phyloP scores from a whole-genome alignment of 768 basidiomycete genomes.

The Xerocomus potaroensis region DNA sequence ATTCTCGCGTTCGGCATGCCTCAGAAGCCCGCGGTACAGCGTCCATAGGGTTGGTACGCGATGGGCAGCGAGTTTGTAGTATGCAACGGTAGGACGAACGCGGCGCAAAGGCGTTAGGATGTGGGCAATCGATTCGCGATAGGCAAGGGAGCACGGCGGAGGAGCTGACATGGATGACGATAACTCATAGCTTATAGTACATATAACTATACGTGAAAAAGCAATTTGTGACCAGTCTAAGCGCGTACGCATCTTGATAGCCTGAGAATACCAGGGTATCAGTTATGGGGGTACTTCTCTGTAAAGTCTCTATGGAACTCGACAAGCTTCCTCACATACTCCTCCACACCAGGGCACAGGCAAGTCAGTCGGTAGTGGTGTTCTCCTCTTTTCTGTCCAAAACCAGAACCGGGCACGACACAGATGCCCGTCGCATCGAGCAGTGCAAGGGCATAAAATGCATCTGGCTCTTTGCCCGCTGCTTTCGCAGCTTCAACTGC shows the following conservation, averaged over 20 bases:
- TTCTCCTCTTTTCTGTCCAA: conserved; percentile 88
- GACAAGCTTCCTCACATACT: conserved; percentile 84
- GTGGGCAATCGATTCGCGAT: conserved; percentile 49
- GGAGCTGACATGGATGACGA: conserved; percentile 11
- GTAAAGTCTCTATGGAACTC: conserved; percentile 63
- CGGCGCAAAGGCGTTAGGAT: conserved; percentile 56
- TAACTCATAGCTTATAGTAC: conserved; percentile 1
- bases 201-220: conserved; percentile 2
- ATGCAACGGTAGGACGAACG: conserved; percentile 56
- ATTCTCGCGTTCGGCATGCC: conserved; percentile 48
- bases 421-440: conserved; percentile 92
- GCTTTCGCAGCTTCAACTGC: conserved; percentile 70
- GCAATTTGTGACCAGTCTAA: not conserved
- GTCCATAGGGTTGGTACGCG: conserved; percentile 73
- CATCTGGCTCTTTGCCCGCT: conserved; percentile 79
- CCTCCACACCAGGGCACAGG: conserved; percentile 90
- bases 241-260: not conserved
- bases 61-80: conserved; percentile 68
- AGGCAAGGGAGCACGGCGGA: conserved; percentile 35
- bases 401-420: conserved; percentile 90
- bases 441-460: conserved; percentile 79
- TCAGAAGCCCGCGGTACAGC: conserved; percentile 68
- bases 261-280: conserved; percentile 5
- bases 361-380: conserved; percentile 93
- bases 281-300: conserved; percentile 38